phyloP scores from a whole-genome alignment of 2,329 filamentous ascomycete species.

The Teratosphaeria nubilosa region DNA sequence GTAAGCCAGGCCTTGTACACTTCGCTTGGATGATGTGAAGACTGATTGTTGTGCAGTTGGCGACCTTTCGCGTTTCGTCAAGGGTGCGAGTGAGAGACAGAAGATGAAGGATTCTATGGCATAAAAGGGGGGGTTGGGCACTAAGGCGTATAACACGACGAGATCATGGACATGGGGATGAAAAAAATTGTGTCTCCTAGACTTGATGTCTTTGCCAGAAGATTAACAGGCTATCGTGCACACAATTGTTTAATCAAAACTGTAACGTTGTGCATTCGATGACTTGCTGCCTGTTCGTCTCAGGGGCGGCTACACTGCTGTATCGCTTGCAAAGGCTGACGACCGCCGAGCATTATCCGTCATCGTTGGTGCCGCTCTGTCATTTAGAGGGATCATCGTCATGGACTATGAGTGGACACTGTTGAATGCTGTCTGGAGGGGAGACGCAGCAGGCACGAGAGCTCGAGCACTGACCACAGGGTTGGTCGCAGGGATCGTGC shows the following conservation, averaged over 20 bases:
- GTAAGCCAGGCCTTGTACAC: slow-evolving; percentile 11
- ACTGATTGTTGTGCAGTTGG: slow-evolving; percentile 26
- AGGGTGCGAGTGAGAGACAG: slow-evolving; percentile 28
- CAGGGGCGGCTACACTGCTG: neutral
- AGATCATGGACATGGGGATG: neutral
- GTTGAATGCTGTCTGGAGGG: neutral
- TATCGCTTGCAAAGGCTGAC: neutral
- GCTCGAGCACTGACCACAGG: neutral
- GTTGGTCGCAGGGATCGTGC: neutral
- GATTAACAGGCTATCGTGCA: neutral
- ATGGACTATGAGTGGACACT: neutral
- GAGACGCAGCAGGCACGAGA: neutral
- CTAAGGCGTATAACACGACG: neutral
- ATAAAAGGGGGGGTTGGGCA: neutral
- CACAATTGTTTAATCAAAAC: neutral
- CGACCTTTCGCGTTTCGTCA: slow-evolving; percentile 36
- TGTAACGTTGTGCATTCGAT: neutral
- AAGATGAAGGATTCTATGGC: slow-evolving; percentile 12
- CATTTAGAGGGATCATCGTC: neutral
- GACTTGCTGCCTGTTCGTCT: neutral
- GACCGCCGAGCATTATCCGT: no score
- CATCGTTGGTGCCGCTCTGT: no score
- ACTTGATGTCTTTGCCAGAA: neutral
- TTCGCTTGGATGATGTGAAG: no score
- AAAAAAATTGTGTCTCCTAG: neutral